Percentiles rank a stretch among this genome's conserved stretches.
Conservation (phyloP, 805 yeast species). For the Candida ficus region DNA sequence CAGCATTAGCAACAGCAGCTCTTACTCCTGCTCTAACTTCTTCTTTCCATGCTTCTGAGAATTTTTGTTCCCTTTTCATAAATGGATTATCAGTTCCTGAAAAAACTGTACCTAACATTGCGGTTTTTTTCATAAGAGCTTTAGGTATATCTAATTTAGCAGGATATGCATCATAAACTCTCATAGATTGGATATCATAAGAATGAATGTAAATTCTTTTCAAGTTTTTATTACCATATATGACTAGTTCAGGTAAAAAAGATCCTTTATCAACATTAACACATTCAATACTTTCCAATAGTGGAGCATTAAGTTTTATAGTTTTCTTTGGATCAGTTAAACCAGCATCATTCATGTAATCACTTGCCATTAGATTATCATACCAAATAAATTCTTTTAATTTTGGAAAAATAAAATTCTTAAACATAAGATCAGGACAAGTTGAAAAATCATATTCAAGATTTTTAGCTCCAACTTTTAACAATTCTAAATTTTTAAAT, state of each 20-base stretch:
- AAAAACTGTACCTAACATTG: too few species aligned
- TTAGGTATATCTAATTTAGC: too few species aligned
- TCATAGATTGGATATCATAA: background rate
- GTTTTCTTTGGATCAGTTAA: background rate
- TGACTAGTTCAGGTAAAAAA: background rate
- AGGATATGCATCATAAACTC: too few species aligned
- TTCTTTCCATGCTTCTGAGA: too few species aligned
- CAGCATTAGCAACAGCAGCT: too few species aligned
- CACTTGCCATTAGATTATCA: background rate
- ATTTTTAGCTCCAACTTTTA: background rate
- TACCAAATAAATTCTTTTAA: background rate
- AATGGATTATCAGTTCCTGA: too few species aligned
- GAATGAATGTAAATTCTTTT: too few species aligned
- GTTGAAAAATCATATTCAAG: background rate
- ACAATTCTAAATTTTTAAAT: background rate
- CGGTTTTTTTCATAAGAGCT: too few species aligned
- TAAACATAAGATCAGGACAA: background rate
- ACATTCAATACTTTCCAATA: background rate
- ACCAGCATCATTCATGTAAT: too few species aligned
- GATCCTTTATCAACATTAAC: background rate
- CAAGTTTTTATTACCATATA: background rate
- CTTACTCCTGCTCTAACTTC: too few species aligned
- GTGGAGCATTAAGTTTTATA: background rate
- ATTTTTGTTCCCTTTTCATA: too few species aligned
- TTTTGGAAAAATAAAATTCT: background rate